phyloP scores from a whole-genome alignment of 192 early-diverging fungal species.

The Umbelopsis ramanniana region DNA sequence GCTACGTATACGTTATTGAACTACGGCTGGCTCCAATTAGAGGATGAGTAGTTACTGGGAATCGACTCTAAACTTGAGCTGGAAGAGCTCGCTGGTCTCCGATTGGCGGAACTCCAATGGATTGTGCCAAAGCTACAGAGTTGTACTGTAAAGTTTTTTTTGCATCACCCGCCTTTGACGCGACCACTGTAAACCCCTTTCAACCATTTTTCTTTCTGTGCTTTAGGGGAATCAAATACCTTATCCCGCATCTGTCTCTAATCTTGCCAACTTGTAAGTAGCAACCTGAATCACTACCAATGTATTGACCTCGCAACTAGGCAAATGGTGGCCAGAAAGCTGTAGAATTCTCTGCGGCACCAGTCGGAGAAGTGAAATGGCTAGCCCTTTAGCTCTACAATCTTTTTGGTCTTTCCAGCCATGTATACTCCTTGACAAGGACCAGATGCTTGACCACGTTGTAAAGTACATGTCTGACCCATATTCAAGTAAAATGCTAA shows the following conservation, averaged over 20 bases:
- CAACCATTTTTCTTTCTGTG: neutral
- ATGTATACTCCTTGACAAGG: no score
- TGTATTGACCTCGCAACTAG: no score
- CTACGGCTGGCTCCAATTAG: no score
- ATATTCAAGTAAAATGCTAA: neutral
- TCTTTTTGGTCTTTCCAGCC: no score
- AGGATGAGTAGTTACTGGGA: no score
- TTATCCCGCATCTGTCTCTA: constrained; percentile 8
- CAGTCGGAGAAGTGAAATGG: neutral
- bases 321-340: no score
- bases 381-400: no score
- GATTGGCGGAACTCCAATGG: constrained; percentile 3
- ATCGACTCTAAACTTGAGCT: neutral
- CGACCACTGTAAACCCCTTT: neutral
- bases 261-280: constrained; percentile 5
- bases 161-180: constrained; percentile 7
- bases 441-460: no score
- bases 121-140: neutral
- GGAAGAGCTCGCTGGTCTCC: neutral
- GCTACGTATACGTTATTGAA: no score
- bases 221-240: neutral
- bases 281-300: neutral
- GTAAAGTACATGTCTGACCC: no score
- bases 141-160: neutral
- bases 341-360: neutral